A percentile compares a stretch with the other conserved stretches of the same genome.
phyloP scores from a whole-genome alignment of 2,329 filamentous ascomycete genomes.

The Stenocarpella maydis region DNA sequence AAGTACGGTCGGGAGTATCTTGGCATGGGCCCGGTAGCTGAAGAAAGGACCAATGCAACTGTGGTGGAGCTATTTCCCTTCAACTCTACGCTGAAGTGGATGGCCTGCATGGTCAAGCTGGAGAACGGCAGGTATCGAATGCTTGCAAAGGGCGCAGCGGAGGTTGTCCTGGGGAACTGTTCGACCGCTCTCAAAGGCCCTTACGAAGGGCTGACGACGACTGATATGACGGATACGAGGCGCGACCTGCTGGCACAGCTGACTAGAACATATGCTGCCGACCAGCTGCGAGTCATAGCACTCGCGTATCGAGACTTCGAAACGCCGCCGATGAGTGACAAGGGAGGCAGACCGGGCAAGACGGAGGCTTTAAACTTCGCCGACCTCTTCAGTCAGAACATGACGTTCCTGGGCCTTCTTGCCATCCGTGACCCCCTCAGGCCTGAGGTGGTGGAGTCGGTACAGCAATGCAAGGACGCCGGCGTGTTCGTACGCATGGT shows the following conservation, averaged over 20 bases:
- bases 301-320: conserved; percentile 74
- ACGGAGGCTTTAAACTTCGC: conserved; percentile 4
- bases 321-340: conserved; percentile 69
- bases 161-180: conserved; percentile 56
- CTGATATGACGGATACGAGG: neutral
- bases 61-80: conserved; percentile 51
- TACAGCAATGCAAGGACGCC: conserved; percentile 66
- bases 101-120: conserved; percentile 69
- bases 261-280: neutral
- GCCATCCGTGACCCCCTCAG: conserved; percentile 64
- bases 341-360: conserved; percentile 64
- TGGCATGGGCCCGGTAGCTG: conserved; percentile 67
- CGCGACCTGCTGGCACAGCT: neutral
- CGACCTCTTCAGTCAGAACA: conserved; percentile 25
- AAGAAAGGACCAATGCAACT: conserved; percentile 69
- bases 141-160: conserved; percentile 61
- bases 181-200: conserved; percentile 48
- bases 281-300: conserved; percentile 55
- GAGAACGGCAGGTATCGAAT: conserved; percentile 63
- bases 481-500: conserved; percentile 75
- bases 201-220: neutral
- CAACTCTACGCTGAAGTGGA: conserved; percentile 65
- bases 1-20: conserved; percentile 72
- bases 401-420: conserved; percentile 26
- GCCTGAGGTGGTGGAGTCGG: conserved; percentile 67